Percentiles rank a stretch among this genome's conserved stretches.
These are phyloP conservation scores for Penicillium diatomitis DNA, from an alignment of 495 filamentous ascomycete genomes.

Conservation along the genomic window DNA sequence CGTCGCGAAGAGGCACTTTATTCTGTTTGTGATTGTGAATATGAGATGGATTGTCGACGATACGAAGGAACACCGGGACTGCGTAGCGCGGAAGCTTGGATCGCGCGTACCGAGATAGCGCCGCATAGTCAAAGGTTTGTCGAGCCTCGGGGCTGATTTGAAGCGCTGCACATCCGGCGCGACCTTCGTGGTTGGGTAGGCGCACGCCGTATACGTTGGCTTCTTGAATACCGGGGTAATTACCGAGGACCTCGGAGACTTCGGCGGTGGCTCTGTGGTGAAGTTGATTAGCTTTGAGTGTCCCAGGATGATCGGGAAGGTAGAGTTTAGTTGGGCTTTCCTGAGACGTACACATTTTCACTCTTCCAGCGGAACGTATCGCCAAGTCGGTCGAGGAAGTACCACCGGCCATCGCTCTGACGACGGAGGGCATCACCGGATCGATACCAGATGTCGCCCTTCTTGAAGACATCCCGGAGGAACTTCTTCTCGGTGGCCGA, in stretches of 20 bases:
- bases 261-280: conserved; percentile 52
- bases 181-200: conserved; percentile 61
- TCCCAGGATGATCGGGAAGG: no score
- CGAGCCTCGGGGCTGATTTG: conserved; percentile 30
- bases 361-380: conserved; percentile 82
- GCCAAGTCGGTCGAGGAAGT: conserved; percentile 66
- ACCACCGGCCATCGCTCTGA: conserved; percentile 62
- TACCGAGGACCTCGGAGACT: conserved; percentile 58
- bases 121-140: conserved; percentile 42
- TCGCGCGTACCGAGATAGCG: conserved; percentile 43
- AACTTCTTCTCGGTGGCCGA: conserved; percentile 62
- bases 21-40: conserved; percentile 84
- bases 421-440: conserved; percentile 64
- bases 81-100: conserved; percentile 61
- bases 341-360: conserved; percentile 57
- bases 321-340: not conserved
- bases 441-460: conserved; percentile 69
- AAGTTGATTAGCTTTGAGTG: not conserved
- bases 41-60: conserved; percentile 48
- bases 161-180: conserved; percentile 60
- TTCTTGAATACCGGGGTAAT: conserved; percentile 57
- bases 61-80: conserved; percentile 64
- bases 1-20: conserved; percentile 61
- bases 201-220: conserved; percentile 74
- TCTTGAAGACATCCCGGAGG: conserved; percentile 58